phyloP scores from a whole-genome alignment of 78 protist genomes.

The Pigoraptor vietnamica region DNA sequence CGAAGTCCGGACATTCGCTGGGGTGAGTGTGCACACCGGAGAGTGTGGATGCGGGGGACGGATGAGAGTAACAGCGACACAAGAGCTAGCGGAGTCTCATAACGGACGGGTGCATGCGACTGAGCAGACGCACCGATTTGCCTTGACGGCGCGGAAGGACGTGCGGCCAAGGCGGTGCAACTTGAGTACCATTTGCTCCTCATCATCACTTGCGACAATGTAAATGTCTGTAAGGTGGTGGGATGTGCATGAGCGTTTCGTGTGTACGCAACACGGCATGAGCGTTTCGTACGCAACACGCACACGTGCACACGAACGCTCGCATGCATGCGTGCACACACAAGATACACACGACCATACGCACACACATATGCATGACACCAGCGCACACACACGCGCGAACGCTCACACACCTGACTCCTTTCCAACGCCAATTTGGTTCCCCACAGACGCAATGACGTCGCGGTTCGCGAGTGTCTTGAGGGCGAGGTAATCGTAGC shows the following conservation, averaged over 20 bases:
- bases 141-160: slow-evolving; percentile 87
- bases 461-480: slow-evolving; percentile 74
- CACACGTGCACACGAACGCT: too few species aligned
- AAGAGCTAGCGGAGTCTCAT: too few species aligned
- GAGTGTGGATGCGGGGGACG: too few species aligned
- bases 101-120: too few species aligned
- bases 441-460: slow-evolving; percentile 68
- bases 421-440: slow-evolving; percentile 97
- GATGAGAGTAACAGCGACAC: too few species aligned
- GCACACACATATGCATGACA: too few species aligned
- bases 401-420: slow-evolving; percentile 75
- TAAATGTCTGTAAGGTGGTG: slow-evolving; percentile 81
- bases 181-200: slow-evolving; percentile 56
- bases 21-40: too few species aligned
- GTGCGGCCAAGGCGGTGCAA: slow-evolving; percentile 90
- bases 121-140: slow-evolving; percentile 62
- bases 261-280: neutral
- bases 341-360: too few species aligned
- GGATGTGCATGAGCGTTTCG: too few species aligned
- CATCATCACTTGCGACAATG: slow-evolving; percentile 49
- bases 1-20: neutral
- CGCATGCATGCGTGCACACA: too few species aligned
- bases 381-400: too few species aligned
- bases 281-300: too few species aligned
- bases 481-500: slow-evolving; percentile 95